A percentile compares a stretch with the other conserved stretches of the same genome.
phyloP scores from a whole-genome alignment of 306 rosid species.

The Herpetospermum pedunculosum region DNA sequence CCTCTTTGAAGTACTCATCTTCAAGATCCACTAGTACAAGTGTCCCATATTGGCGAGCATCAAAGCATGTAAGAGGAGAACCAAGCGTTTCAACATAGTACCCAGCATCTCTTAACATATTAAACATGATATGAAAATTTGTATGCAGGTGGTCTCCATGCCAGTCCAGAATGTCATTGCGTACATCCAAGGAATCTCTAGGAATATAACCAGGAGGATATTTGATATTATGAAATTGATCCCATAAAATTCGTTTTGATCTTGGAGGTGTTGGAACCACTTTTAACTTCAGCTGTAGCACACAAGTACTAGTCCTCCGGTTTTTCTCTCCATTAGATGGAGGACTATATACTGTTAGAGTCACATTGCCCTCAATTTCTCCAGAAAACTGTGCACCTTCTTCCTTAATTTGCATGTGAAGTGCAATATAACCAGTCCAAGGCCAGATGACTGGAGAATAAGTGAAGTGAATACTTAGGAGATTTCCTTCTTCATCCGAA shows the following conservation, averaged over 20 bases:
- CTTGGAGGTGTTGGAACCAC: constrained; percentile 83
- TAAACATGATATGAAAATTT: constrained; percentile 91
- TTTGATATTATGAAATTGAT: constrained; percentile 90
- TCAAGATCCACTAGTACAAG: constrained; percentile 93
- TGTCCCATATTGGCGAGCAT: constrained; percentile 85
- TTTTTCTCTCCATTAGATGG: constrained; percentile 58
- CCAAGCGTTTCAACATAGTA: constrained; percentile 87
- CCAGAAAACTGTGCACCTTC: constrained; percentile 86
- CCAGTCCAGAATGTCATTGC: constrained; percentile 98
- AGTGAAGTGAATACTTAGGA: constrained; percentile 79
- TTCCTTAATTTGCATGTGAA: constrained; percentile 93
- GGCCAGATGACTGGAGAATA: constrained; percentile 88
- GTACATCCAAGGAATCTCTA: constrained; percentile 93
- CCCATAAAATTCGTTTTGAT: constrained; percentile 83
- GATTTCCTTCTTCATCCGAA: constrained; percentile 79
- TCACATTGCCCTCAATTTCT: constrained; percentile 82
- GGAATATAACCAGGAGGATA: constrained; percentile 99
- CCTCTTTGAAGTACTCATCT: constrained; percentile 89
- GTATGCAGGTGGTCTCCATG: constrained; percentile 98
- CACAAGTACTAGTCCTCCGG: constrained; percentile 50
- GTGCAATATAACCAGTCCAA: constrained; percentile 93
- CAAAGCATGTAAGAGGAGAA: constrained; percentile 90
- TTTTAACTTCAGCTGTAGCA: constrained; percentile 78
- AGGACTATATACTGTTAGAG: constrained; percentile 74
- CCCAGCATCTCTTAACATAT: constrained; percentile 84